phyloP scores from a whole-genome alignment of 441 rosid species.

The Gossypium laxum region DNA sequence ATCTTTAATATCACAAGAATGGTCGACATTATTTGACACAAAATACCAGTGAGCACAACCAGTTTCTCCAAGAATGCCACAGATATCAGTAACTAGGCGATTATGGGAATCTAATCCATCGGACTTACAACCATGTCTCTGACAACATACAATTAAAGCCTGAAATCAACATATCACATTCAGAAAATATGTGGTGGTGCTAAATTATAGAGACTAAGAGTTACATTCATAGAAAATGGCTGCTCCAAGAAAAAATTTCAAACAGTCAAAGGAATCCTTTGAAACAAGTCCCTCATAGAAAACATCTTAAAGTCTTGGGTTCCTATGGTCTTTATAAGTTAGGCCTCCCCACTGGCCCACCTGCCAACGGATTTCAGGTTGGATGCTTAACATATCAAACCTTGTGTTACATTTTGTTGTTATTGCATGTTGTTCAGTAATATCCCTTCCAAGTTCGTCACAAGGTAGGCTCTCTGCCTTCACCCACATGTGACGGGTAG shows the following conservation, averaged over 20 bases:
- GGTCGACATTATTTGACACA: constrained; percentile 40
- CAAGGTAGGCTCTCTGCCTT: too few relatives aligned
- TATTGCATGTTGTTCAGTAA: too few relatives aligned
- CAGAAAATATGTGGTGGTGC: not conserved
- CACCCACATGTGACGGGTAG: too few relatives aligned
- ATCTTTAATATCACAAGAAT: constrained; percentile 39
- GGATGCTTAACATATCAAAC: not conserved
- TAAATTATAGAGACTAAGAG: not conserved
- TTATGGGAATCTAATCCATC: constrained; percentile 29
- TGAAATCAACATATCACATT: constrained; percentile 36
- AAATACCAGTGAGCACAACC: constrained; percentile 44
- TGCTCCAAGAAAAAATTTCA: not conserved
- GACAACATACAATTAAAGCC: constrained; percentile 52
- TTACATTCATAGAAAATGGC: not conserved
- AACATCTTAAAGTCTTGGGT: not conserved
- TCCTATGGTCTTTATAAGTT: not conserved
- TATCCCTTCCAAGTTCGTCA: too few relatives aligned
- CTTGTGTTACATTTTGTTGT: too few relatives aligned
- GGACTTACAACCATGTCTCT: constrained; percentile 27
- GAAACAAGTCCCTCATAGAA: not conserved
- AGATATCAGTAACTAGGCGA: constrained; percentile 48
- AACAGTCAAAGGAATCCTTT: not conserved
- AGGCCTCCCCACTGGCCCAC: not conserved
- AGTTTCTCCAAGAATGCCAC: constrained; percentile 41
- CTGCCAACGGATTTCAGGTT: not conserved